A percentile compares a stretch with the other conserved stretches of the same genome.
phyloP scores from a whole-genome alignment of 176 grass and related monocot genomes.

The Lolium perenne region DNA sequence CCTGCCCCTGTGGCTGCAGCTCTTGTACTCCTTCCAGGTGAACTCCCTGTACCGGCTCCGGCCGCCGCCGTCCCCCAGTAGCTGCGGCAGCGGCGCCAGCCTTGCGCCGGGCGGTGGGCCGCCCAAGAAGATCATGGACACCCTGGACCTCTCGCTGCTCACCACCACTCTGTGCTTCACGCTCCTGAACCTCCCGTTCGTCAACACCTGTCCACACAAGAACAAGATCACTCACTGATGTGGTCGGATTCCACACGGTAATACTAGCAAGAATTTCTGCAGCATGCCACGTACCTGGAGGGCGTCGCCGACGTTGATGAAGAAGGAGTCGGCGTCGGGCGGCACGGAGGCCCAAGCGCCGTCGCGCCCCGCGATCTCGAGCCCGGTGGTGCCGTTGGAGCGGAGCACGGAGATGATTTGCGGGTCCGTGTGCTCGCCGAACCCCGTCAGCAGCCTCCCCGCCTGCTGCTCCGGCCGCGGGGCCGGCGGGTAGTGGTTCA shows the following conservation, averaged over 20 bases:
- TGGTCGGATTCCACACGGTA: neutral
- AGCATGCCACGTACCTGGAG: slow-evolving; percentile 57
- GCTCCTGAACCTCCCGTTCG: slow-evolving; percentile 95
- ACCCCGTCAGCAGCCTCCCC: slow-evolving; percentile 60
- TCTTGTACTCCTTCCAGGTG: slow-evolving; percentile 96
- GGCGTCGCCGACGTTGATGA: slow-evolving; percentile 86
- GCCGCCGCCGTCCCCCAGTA: slow-evolving; percentile 61
- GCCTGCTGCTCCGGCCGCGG: neutral
- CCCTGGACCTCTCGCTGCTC: slow-evolving; percentile 62
- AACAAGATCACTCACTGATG: neutral
- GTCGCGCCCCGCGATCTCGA: slow-evolving; percentile 68
- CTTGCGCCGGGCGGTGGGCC: slow-evolving; percentile 59
- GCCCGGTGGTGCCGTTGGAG: slow-evolving; percentile 80
- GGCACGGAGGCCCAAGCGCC: slow-evolving; percentile 76
- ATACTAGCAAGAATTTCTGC: neutral
- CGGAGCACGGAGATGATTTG: slow-evolving; percentile 90
- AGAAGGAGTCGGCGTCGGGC: slow-evolving; percentile 77
- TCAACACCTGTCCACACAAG: slow-evolving; percentile 65
- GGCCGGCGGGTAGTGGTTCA: slow-evolving; percentile 92
- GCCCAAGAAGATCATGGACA: slow-evolving; percentile 86
- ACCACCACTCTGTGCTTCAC: slow-evolving; percentile 91
- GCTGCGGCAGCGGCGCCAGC: slow-evolving; percentile 65
- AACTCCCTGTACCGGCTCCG: slow-evolving; percentile 82
- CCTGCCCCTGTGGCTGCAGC: slow-evolving; percentile 52
- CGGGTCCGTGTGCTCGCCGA: slow-evolving; percentile 95